phyloP scores from a whole-genome alignment of 2,329 filamentous ascomycete species.

The Venturia nashicola region DNA sequence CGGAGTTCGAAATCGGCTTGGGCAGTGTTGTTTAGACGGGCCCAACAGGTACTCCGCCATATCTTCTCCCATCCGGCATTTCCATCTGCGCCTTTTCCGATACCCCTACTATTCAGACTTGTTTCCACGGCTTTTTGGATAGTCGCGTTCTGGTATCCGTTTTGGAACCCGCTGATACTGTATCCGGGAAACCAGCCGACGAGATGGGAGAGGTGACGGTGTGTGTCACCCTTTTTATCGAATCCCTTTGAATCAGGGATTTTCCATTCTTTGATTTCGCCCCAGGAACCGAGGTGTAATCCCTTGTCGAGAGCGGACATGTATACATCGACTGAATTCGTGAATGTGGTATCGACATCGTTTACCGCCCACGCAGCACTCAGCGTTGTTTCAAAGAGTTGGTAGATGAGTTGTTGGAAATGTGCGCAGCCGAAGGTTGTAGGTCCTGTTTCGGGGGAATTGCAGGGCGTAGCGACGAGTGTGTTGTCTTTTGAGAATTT shows the following conservation, averaged over 20 bases:
- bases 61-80: conserved; percentile 48
- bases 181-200: conserved; percentile 45
- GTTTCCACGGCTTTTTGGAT: conserved; percentile 34
- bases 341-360: conserved; percentile 22
- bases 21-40: conserved; percentile 38
- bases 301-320: conserved; percentile 39
- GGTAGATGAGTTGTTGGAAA: conserved; percentile 38
- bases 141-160: conserved; percentile 31
- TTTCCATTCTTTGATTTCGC: conserved; percentile 41
- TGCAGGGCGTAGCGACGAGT: conserved; percentile 46
- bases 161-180: conserved; percentile 31
- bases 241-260: conserved; percentile 25
- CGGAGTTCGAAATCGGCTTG: conserved; percentile 36
- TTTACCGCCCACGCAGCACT: conserved; percentile 13
- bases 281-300: conserved; percentile 33
- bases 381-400: conserved; percentile 23
- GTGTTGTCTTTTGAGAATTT: conserved; percentile 37
- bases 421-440: conserved; percentile 41
- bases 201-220: conserved; percentile 44
- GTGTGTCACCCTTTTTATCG: conserved; percentile 31
- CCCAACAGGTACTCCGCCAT: conserved; percentile 46
- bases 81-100: conserved; percentile 33
- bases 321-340: conserved; percentile 25
- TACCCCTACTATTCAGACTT: conserved; percentile 34
- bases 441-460: conserved; percentile 43